Conservation (phyloP, 179 eudicot genomes). For the Drosera spatulata region DNA sequence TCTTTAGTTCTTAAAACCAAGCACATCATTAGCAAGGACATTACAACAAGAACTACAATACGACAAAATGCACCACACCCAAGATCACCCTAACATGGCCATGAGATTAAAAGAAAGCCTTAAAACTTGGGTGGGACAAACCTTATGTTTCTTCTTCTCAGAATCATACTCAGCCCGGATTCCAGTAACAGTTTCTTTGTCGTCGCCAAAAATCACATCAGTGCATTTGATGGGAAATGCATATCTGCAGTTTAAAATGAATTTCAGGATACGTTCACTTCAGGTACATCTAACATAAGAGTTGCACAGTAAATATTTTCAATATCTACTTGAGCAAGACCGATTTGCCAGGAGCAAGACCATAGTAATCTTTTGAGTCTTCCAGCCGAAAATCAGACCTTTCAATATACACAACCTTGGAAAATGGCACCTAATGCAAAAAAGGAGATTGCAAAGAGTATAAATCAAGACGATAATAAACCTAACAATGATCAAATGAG, state of each 20-base stretch:
- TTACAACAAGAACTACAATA: no score
- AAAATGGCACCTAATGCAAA: slow-evolving; percentile 59
- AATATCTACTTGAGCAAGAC: slow-evolving; percentile 59
- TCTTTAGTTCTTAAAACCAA: no score
- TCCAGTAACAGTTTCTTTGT: slow-evolving; percentile 74
- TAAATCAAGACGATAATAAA: no score
- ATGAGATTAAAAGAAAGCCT: no score
- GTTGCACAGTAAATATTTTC: no score
- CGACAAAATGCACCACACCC: no score
- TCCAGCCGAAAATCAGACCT: slow-evolving; percentile 75
- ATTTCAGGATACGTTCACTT: background rate
- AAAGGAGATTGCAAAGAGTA: no score
- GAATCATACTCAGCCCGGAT: slow-evolving; percentile 92
- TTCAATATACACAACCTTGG: slow-evolving; percentile 79
- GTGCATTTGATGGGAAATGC: slow-evolving; percentile 88
- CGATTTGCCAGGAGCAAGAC: slow-evolving; percentile 90
- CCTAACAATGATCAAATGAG: no score
- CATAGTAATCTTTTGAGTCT: slow-evolving; percentile 94
- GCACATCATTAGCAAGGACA: no score
- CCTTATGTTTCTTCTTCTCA: slow-evolving; percentile 29
- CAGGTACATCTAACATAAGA: no score
- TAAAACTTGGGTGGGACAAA: no score
- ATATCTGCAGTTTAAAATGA: slow-evolving; percentile 35
- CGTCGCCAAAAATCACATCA: slow-evolving; percentile 67
- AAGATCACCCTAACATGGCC: no score